Conservation (phyloP, 345 rosid species). For the Luvunga scandens region DNA sequence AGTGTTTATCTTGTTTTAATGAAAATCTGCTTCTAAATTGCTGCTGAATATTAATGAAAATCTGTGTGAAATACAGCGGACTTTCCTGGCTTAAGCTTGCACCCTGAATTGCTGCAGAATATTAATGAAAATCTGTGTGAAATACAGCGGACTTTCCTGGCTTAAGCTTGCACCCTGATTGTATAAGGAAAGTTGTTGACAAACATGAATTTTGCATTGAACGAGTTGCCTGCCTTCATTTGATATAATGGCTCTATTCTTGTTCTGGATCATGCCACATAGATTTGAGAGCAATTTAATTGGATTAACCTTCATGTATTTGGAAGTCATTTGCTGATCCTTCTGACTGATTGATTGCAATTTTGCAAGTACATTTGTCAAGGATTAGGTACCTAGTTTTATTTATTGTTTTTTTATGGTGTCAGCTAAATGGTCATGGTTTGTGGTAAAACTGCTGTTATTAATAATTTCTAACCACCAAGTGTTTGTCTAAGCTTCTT, state of each 20-base stretch:
- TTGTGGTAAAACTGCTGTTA: not conserved
- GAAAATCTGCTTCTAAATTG: not conserved
- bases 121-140: not conserved
- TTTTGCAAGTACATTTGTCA: not conserved
- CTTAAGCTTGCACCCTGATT: not conserved
- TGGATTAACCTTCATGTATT: not conserved
- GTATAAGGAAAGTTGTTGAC: not conserved
- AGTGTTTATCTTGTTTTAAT: no score
- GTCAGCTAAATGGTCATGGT: no score
- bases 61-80: no score
- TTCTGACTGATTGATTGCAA: not conserved
- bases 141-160: not conserved
- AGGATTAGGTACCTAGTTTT: not conserved
- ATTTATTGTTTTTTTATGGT: not conserved
- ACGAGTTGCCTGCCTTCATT: not conserved
- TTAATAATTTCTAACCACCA: not conserved
- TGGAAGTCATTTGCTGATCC: not conserved
- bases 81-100: no score
- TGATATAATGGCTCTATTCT: not conserved
- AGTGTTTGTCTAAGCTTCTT: not conserved
- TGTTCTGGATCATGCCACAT: not conserved
- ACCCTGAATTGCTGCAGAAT: not conserved
- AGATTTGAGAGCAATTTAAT: not conserved
- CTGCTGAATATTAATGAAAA: no score
- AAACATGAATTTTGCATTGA: not conserved